Base-by-base conservation (phyloP, 805 yeast genomes). In the Wickerhamomyces pijperi region DNA sequence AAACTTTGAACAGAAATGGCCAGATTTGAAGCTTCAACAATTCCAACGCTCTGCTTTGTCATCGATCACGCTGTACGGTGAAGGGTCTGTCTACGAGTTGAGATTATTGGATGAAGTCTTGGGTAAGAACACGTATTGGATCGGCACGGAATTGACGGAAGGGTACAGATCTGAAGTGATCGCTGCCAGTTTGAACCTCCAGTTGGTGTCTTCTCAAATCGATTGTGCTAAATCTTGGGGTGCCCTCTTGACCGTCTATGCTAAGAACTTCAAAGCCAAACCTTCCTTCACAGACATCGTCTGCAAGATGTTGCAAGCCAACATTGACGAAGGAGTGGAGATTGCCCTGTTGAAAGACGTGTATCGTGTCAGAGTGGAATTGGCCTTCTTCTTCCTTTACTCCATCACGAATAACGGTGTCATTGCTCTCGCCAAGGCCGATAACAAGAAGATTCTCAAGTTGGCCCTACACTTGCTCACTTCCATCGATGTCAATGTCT, bases 201-300 rank as follows among this genome's bases (percentile, higher is more conserved):
- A 85, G 44, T 69, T 67, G 47, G 68, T 76, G 7, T 68, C 76
- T 32, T 70, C 88, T 1, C 94, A 86, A 50, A 64, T 78, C 14
- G 64, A 74, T 4, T 72, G 82, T 17, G 81, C 85, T 3, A 80
- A 79, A 48, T 72, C 94, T 0, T 76, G 84, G 71, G 87, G 90
- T 37, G 86, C 92, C 2, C 62, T 87, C 28, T 45, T 85, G 18
- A 77, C 90, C 0, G 74, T 90, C 0, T 78, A 63, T 49, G 70
- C 82, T 42, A 70, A 75, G 44, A 64, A 61, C 35, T 55, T 54
- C 18, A 12, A 12, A 17, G 42, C 45, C 0, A 56, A 60, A 4
- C 42, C 53, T 8, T 53, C 63, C 0, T 64, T 61, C 46, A 48
- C 60, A 49, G 58, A 58, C 8, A 51, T 68, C 35, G 76, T 76